Base-by-base conservation (phyloP, 352 stramenopile species). In the Phytophthora sp. region DNA sequence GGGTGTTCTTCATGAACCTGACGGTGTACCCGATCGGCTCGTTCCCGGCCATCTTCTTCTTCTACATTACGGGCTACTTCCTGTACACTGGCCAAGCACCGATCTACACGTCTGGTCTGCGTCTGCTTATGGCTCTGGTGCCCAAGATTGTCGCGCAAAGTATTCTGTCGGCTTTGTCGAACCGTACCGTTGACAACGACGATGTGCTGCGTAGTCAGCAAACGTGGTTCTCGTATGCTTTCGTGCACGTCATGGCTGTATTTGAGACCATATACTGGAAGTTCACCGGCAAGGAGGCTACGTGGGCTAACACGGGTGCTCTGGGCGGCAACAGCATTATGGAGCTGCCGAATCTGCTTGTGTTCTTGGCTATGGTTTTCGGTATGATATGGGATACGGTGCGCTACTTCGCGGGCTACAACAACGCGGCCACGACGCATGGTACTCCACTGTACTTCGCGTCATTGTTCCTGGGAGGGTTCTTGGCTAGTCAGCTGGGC, bases 1-100 rank as follows among this genome's bases (percentile, higher is more conserved):
- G 82, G 80, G 77, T 91, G 4, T 89, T 91, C 77, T 91, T 89
- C 67, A 89, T 91, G 78, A 91, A 91, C 71, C 50, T 89, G 39
- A 91, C 80, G 12, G 78, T 91, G 39, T 91, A 91, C 59, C 82
- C 82, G 24, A 88, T 91, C 50, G 82, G 82, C 1, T 91, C 82
- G 41, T 89, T 91, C 71, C 80, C 82, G 2, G 82, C 80, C 4
- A 74, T 91, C 24, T 89, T 91, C 70, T 88, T 88, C 57, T 90
- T 89, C 66, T 91, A 89, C 75, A 74, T 86, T 63, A 91, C 82
- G 36, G 78, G 67, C 42, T 89, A 89, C 74, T 91, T 91, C 52
- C 70, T 91, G 59, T 91, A 88, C 76, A 89, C 61, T 42, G 82
- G 82, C 18, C 82, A 91, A 45, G 82, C 82, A 26, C 78, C 82